Evolutionary conservation across 1,284 basidiomycete species (phyloP), one percentile per base, ranked within the genome.

Genomic region (Amylostereum areolatum): DNA sequence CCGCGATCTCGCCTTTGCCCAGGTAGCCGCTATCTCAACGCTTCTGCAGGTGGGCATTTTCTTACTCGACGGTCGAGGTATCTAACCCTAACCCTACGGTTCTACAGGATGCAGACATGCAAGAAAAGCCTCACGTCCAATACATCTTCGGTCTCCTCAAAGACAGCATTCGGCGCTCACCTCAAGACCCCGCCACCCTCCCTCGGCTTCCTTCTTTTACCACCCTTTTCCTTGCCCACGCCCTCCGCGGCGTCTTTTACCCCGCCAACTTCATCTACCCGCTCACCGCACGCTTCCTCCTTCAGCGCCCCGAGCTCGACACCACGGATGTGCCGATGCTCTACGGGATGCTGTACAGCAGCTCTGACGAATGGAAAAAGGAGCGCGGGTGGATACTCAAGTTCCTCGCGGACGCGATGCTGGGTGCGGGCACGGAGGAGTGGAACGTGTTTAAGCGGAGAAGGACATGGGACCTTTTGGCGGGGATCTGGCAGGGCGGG

Each of bases 311-410:
- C 0, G 72, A 77, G 40, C 68, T 95, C 8, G 92, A 95, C 62
- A 66, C 68, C 0, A 66, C 63, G 4, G 92, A 96, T 60, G 86
- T 95, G 2, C 93, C 93, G 0, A 78, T 94, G 78, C 69, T 97
- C 33, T 92, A 89, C 64, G 75, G 76, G 9, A 85, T 94, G 80
- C 72, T 98, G 2, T 96, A 93, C 63, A 85, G 83, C 58, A 83
- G 74, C 50, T 74, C 83, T 1, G 83, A 84, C 40, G 84, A 89
- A 30, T 90, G 88, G 82, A 86, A 83, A 67, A 85, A 83, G 61
- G 92, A 97, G 60, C 75, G 92, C 24, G 74, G 74, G 2, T 97
- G 93, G 93, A 93, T 97, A 44, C 69, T 97, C 39, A 77, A 85
- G 39, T 89, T 93, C 63, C 67, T 97, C 34, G 74, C 84, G 0